Evolutionary conservation across 2,329 filamentous ascomycete genomes (phyloP).

Genomic region (Sporothrix protearum): DNA sequence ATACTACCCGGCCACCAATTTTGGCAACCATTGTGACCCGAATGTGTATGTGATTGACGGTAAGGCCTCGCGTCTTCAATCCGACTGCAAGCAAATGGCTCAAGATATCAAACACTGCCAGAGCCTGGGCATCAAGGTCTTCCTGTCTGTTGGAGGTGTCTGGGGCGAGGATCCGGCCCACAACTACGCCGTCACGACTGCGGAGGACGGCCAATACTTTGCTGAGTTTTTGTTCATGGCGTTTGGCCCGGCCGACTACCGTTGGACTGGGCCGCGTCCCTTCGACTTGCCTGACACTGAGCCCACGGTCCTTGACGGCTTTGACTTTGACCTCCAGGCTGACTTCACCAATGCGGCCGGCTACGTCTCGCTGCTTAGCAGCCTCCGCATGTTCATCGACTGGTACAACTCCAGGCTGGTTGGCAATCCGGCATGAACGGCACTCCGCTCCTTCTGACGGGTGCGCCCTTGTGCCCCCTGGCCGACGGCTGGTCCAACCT

Average conservation of each 20-base stretch:
- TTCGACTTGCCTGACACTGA: neutral
- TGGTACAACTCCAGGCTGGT: too few relatives aligned
- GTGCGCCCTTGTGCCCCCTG: slow-evolving; percentile 12
- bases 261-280: slow-evolving; percentile 14
- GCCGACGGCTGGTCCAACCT: neutral
- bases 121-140: slow-evolving; percentile 5
- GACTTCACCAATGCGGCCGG: neutral
- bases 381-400: slow-evolving; percentile 1
- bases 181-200: slow-evolving; percentile 18
- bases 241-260: neutral
- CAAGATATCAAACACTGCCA: slow-evolving; percentile 19
- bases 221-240: slow-evolving; percentile 19
- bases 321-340: slow-evolving; percentile 20
- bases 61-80: slow-evolving; percentile 11
- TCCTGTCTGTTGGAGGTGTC: slow-evolving; percentile 11
- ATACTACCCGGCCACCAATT: slow-evolving; percentile 15
- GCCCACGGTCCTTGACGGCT: slow-evolving; percentile 15
- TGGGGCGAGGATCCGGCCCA: slow-evolving; percentile 1
- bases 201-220: slow-evolving; percentile 19
- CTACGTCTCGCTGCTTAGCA: slow-evolving; percentile 14
- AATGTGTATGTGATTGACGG: slow-evolving; percentile 4
- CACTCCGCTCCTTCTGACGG: slow-evolving; percentile 15
- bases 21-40: slow-evolving; percentile 16
- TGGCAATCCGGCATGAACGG: too few relatives aligned
- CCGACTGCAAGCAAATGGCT: neutral